A percentile compares a stretch with the other conserved stretches of the same genome.
These are phyloP conservation scores for Vigna hirtella DNA, from an alignment of 306 rosid species.

Conservation along the genomic window DNA sequence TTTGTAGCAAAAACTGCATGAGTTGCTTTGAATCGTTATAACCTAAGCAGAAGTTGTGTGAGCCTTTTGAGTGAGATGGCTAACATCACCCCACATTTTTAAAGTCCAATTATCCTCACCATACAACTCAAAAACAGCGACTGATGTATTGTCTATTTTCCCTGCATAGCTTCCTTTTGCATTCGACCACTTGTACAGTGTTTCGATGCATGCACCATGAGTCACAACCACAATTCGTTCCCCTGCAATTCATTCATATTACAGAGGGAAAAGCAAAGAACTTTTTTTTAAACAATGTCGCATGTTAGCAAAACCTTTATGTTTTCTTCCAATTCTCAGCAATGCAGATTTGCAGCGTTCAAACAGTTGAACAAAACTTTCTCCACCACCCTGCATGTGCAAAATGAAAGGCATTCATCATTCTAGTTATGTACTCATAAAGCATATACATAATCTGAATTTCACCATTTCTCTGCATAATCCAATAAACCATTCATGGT, in stretches of 20 bases:
- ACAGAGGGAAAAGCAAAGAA: no score
- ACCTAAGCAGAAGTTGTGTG: conserved; percentile 61
- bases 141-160: conserved; percentile 71
- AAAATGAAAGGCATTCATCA: background rate
- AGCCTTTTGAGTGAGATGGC: conserved; percentile 67
- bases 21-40: background rate
- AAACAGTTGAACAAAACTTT: conserved; percentile 69
- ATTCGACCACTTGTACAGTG: conserved; percentile 63
- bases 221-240: conserved; percentile 68
- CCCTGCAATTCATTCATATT: conserved; percentile 50
- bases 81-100: conserved; percentile 71
- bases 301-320: conserved; percentile 40
- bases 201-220: conserved; percentile 78
- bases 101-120: conserved; percentile 69
- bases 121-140: conserved; percentile 66
- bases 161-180: conserved; percentile 48
- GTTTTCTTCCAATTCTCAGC: conserved; percentile 70
- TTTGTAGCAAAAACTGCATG: background rate
- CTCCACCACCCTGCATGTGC: conserved; percentile 89
- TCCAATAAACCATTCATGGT: background rate
- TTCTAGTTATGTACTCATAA: background rate
- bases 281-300: background rate
- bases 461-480: conserved; percentile 71
- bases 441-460: background rate
- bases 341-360: conserved; percentile 78